Evolutionary conservation across 192 early-diverging fungal genomes (phyloP).

Genomic region (Spinellus fusiger): DNA sequence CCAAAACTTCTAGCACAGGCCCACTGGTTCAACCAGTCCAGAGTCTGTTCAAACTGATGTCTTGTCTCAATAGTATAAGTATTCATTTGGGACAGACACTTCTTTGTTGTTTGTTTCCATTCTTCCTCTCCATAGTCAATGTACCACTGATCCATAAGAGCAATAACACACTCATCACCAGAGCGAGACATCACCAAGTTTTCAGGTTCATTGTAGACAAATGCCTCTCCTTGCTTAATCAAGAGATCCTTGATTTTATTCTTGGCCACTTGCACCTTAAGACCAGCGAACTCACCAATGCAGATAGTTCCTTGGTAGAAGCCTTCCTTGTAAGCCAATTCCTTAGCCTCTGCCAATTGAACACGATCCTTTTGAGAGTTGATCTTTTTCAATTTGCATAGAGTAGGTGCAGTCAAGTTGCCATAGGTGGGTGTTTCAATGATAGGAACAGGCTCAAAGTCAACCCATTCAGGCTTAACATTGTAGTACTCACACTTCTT

Average conservation of each 20-base stretch:
- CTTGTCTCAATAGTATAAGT: conserved; percentile 76
- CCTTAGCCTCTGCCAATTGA: conserved; percentile 91
- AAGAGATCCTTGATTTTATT: conserved; percentile 69
- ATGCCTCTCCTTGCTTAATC: conserved; percentile 64
- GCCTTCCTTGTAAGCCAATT: conserved; percentile 93
- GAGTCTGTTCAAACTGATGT: conserved; percentile 76
- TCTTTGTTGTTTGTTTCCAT: conserved; percentile 73
- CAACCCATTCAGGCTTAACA: conserved; percentile 84
- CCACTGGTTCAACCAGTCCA: conserved; percentile 95
- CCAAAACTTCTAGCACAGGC: conserved; percentile 94
- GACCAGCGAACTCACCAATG: conserved; percentile 76
- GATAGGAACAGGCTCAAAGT: conserved; percentile 80
- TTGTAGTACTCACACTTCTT: conserved; percentile 95
- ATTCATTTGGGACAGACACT: conserved; percentile 79
- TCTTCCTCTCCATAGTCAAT: conserved; percentile 91
- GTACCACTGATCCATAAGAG: conserved; percentile 97
- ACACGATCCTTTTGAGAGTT: conserved; percentile 93
- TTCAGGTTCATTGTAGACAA: conserved; percentile 95
- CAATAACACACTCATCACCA: conserved; percentile 96
- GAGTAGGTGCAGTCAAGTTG: conserved; percentile 73
- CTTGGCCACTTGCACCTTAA: conserved; percentile 89
- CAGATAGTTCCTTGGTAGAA: conserved; percentile 90
- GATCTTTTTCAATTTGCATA: conserved; percentile 92
- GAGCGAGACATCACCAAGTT: conserved; percentile 85
- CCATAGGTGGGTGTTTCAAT: conserved; percentile 84